These are phyloP conservation scores for Vaccinium vitisidaea DNA, from an alignment of 148 eudicot genomes.

Conservation along the genomic window DNA sequence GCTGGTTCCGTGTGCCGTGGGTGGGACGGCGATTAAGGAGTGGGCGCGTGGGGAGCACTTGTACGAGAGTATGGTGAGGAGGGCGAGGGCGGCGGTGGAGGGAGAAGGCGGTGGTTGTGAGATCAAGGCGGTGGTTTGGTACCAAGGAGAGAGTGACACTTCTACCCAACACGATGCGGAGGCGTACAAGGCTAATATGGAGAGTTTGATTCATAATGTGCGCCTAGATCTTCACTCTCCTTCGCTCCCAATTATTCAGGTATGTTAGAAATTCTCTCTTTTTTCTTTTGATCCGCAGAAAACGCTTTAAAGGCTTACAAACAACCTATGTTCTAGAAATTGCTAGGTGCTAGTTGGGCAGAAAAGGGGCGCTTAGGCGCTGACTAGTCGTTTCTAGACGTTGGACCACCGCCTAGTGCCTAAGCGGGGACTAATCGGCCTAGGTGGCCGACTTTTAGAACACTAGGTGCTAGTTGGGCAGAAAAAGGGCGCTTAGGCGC, in stretches of 20 bases:
- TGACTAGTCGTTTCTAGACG: too few species aligned
- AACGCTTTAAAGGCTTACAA: too few species aligned
- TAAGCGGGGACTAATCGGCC: too few species aligned
- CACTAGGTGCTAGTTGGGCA: too few species aligned
- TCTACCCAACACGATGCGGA: constrained; percentile 37
- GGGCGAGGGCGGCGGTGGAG: constrained; percentile 46
- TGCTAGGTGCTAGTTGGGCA: too few species aligned
- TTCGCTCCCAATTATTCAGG: constrained; percentile 77
- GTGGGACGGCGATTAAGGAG: constrained; percentile 72
- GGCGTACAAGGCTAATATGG: constrained; percentile 54
- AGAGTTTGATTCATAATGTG: constrained; percentile 42
- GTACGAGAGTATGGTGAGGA: constrained; percentile 66
- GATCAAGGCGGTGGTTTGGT: constrained; percentile 80
- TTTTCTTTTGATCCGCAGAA: too few species aligned
- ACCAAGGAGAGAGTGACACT: constrained; percentile 82
- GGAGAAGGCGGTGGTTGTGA: constrained; percentile 31
- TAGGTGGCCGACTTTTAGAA: too few species aligned
- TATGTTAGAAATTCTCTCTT: constrained; percentile 2
- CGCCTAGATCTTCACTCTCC: constrained; percentile 66
- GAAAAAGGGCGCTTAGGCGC: too few species aligned
- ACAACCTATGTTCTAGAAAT: too few species aligned
- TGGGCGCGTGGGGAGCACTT: constrained; percentile 69
- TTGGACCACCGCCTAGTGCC: too few species aligned
- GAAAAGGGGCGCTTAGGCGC: too few species aligned
- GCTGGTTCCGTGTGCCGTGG: constrained; percentile 80